A percentile compares a stretch with the other conserved stretches of the same genome.
These are phyloP conservation scores for Xenoacremonium recifei DNA, from an alignment of 2,329 filamentous ascomycete genomes.

Conservation along the genomic window DNA sequence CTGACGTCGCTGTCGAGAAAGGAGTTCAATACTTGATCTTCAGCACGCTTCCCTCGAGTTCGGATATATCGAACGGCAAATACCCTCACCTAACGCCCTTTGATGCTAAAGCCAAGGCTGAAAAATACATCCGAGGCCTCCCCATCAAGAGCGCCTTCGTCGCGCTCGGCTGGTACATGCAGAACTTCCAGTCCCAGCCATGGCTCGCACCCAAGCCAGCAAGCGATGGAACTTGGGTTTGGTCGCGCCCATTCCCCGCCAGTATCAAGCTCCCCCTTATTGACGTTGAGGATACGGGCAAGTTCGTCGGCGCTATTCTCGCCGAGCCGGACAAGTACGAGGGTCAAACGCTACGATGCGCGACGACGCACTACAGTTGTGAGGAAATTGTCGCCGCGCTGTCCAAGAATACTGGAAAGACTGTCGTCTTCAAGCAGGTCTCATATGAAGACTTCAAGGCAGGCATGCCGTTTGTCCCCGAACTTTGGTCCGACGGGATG, in stretches of 20 bases:
- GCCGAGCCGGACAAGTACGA: slow-evolving; percentile 41
- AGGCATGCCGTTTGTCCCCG: slow-evolving; percentile 7
- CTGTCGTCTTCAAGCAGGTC: slow-evolving; percentile 20
- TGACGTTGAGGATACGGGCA: slow-evolving; percentile 44
- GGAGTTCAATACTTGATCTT: slow-evolving; percentile 40
- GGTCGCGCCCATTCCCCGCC: slow-evolving; percentile 16
- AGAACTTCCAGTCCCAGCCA: slow-evolving; percentile 30
- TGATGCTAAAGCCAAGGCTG: slow-evolving; percentile 51
- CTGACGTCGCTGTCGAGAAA: slow-evolving; percentile 36
- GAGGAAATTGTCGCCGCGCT: slow-evolving; percentile 39
- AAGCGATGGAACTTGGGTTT: slow-evolving; percentile 28
- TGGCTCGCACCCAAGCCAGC: slow-evolving; percentile 28
- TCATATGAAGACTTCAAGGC: slow-evolving; percentile 16
- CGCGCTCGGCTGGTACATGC: slow-evolving; percentile 42
- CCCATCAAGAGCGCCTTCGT: slow-evolving; percentile 43
- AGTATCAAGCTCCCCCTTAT: slow-evolving; percentile 40
- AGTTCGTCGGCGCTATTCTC: slow-evolving; percentile 40
- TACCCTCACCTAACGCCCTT: slow-evolving; percentile 40
- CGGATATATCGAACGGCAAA: slow-evolving; percentile 33
- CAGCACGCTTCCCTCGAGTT: slow-evolving; percentile 35
- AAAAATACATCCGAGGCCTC: slow-evolving; percentile 49
- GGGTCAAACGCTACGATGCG: slow-evolving; percentile 44
- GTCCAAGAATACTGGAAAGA: slow-evolving; percentile 38
- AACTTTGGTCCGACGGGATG: slow-evolving; percentile 11
- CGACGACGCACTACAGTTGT: slow-evolving; percentile 35